Evolutionary conservation across 345 rosid genomes (phyloP).

Genomic region (Salix arbutifolia): DNA sequence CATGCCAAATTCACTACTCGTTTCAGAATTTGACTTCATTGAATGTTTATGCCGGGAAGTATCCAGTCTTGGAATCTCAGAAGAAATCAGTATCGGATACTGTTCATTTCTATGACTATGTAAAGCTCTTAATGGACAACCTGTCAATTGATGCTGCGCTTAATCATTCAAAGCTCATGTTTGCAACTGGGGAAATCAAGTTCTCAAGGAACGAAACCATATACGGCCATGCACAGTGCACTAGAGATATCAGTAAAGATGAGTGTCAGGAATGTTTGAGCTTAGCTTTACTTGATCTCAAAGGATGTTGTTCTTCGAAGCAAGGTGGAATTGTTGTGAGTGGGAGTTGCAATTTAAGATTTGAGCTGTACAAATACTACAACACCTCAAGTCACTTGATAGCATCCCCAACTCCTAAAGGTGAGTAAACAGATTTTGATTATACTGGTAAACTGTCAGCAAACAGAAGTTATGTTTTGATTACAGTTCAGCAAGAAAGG

Average conservation of each 20-base stretch:
- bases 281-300: conserved; percentile 26
- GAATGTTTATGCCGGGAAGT: conserved; percentile 30
- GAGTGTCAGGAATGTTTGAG: conserved; percentile 23
- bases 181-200: conserved; percentile 27
- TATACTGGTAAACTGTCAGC: not conserved
- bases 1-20: conserved; percentile 40
- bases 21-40: not conserved
- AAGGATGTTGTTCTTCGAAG: conserved; percentile 5
- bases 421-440: conserved; percentile 4
- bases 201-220: conserved; percentile 4
- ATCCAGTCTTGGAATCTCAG: conserved; percentile 8
- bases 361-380: conserved; percentile 28
- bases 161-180: conserved; percentile 18
- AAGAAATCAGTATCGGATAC: conserved; percentile 18
- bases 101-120: not conserved
- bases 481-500: not conserved
- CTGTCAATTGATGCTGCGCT: conserved; percentile 17
- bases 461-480: not conserved
- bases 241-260: conserved; percentile 23
- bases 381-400: conserved; percentile 16
- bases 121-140: conserved; percentile 15
- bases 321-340: conserved; percentile 32
- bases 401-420: conserved; percentile 10
- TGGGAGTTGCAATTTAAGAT: conserved; percentile 37
- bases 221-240: conserved; percentile 39